Conservation (phyloP, 2,329 filamentous ascomycete genomes). For the Emydomyces testavorans region DNA sequence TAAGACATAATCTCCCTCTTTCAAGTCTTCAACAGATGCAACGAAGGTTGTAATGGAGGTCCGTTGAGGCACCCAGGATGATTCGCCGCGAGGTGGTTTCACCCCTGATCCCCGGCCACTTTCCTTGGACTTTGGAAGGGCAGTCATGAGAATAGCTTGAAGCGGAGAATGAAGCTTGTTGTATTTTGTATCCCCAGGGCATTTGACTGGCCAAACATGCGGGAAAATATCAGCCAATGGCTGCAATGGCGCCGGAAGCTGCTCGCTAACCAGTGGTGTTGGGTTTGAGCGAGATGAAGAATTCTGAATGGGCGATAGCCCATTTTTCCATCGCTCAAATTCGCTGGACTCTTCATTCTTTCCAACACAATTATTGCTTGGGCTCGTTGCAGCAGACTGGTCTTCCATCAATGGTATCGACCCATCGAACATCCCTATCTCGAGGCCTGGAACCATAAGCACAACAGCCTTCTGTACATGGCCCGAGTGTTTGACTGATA, state of each 20-base stretch:
- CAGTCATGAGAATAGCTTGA: constrained; percentile 67
- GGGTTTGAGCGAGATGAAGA: constrained; percentile 27
- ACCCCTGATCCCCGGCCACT: constrained; percentile 48
- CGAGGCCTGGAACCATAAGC: constrained; percentile 83
- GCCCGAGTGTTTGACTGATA: constrained; percentile 46
- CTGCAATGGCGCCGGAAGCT: constrained; percentile 43
- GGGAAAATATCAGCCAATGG: constrained; percentile 72
- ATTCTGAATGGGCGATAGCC: constrained; percentile 25
- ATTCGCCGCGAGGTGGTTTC: constrained; percentile 51
- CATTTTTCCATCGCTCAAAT: constrained; percentile 32
- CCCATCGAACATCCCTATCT: constrained; percentile 76
- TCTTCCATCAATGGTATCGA: constrained; percentile 30
- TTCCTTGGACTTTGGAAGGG: constrained; percentile 57
- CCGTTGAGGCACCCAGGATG: constrained; percentile 59
- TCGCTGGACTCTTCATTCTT: constrained; percentile 23
- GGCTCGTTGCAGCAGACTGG: constrained; percentile 16
- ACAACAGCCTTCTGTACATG: constrained; percentile 64
- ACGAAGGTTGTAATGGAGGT: constrained; percentile 76
- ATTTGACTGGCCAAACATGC: constrained; percentile 78
- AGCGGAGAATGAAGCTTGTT: constrained; percentile 77
- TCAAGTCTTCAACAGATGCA: constrained; percentile 58
- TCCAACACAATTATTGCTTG: constrained; percentile 6
- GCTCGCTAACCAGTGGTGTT: constrained; percentile 22
- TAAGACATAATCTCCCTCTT: constrained; percentile 70
- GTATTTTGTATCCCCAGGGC: constrained; percentile 72